Evolutionary conservation across 495 filamentous ascomycete species (phyloP), one percentile per base, ranked within the genome.

Genomic region (Pseudoneurospora amorphoporcata): DNA sequence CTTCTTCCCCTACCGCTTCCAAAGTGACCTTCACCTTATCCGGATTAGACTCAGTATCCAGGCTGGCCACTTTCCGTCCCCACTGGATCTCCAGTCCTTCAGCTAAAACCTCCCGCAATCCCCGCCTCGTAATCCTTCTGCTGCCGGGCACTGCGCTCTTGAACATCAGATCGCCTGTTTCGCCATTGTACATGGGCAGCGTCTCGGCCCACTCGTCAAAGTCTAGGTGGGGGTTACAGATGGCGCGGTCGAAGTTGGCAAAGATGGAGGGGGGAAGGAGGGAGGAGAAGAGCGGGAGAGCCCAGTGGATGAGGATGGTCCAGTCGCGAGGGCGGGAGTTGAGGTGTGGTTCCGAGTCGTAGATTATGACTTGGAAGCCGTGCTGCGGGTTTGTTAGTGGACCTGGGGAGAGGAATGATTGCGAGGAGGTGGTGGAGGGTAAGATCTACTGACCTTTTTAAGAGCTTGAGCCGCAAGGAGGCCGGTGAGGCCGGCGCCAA

Each of bases 221-320:
- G 2, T 73, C 75, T 68, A 72, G 76, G 81, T 75, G 80, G 74
- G 74, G 86, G 79, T 78, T 87, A 79, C 38, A 82, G 68, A 70
- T 58, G 0, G 83, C 79, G 35, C 82, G 74, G 47, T 83, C 78
- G 7, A 79, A 74, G 37, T 73, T 75, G 73, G 74, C 79, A 53
- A 81, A 75, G n/a, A 87, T 73, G n/a, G 80, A 79, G 2, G 79
- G 74, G 14, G 78, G 77, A 1, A 88, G 77, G 2, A 83, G 76
- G 4, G 73, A 70, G 14, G 68, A 41, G 12, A 81, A 72, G 16
- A 76, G 43, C 0, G 77, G 76, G 12, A 82, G 77, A 0, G 83
- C 84, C 88, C 88, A 90, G 73, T 89, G 86, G 12, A 88, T 76
- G 8, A 84, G 79, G 72, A 89, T 86, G 39, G 84, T 86, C 88